Evolutionary conservation across 495 filamentous ascomycete genomes (phyloP), one percentile per base, ranked within the genome.

Genomic region (Tuber microsphaerosporum): DNA sequence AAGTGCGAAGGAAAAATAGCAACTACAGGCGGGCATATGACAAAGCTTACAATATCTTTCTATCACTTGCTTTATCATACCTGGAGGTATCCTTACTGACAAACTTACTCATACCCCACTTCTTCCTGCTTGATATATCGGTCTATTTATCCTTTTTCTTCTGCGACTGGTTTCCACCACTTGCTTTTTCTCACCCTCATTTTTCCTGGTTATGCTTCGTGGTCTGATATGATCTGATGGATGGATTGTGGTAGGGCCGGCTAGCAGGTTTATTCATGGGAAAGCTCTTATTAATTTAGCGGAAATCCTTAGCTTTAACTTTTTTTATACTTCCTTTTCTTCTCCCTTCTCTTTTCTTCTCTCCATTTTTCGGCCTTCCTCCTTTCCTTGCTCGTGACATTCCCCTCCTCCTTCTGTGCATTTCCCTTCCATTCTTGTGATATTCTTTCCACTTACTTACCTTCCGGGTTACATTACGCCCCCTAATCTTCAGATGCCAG

Each of bases 111-210:
- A 65, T 65, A 65, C 26, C 26, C 16, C 48, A n/a, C 48, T 1
- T 56, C 22, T 2, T 0, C 9, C 48, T 94, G 91, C 76, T 87
- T 98, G 81, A 98, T 99, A 94, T 96, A 99, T 65, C 26, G 92
- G 92, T 93, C 83, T 81, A 87, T 76, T 43, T 74, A 43, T 6
- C 39, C 5, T 6, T 73, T 31, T 39, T 74, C 45, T 76, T 79
- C 70, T 70, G 72, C 56, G 22, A 37, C 22, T 39, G 19, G 14
- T 80, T 74, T 71, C 56, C 56, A 45, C 73, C 65, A 69, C 31
- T 71, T 45, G 39, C 37, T 45, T 75, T 48, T 46, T 43, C 65
- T 70, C 73, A 51, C 71, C 46, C 71, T 71, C 70, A 46, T 41
- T 68, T 75, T 75, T 26, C 75, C 16, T 44, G 22, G 37, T n/a